Percentiles rank a stretch among this genome's conserved stretches.
Conservation (phyloP, 495 filamentous ascomycete species). For the Xylaria palmicola region DNA sequence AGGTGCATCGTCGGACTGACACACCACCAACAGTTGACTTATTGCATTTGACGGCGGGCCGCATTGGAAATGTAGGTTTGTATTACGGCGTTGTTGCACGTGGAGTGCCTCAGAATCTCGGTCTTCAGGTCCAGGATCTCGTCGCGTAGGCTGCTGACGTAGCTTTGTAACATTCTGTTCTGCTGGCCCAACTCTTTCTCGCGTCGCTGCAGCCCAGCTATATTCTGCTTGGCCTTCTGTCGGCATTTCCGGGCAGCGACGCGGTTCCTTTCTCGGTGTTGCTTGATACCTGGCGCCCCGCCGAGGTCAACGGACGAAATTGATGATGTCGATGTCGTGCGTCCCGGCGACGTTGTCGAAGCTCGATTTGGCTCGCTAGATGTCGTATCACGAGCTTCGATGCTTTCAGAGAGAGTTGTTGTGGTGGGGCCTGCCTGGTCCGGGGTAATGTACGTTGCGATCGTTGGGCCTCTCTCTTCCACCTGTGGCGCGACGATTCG, state of each 20-base stretch:
- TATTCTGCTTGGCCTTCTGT: constrained; percentile 64
- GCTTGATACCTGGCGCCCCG: not conserved
- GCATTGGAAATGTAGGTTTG: constrained; percentile 49
- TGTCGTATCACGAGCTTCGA: not conserved
- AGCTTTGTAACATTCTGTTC: constrained; percentile 21
- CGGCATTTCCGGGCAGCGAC: constrained; percentile 69
- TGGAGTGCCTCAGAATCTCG: constrained; percentile 52
- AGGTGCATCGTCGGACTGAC: not conserved
- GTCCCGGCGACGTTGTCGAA: not conserved
- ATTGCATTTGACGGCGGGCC: constrained; percentile 21
- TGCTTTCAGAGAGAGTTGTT: not conserved
- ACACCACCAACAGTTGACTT: not conserved
- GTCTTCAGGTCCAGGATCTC: constrained; percentile 55
- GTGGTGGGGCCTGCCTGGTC: not conserved
- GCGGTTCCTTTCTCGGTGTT: constrained; percentile 58
- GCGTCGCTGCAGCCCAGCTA: constrained; percentile 41
- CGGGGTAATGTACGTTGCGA: not conserved
- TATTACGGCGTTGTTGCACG: constrained; percentile 53
- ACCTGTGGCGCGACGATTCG: not conserved
- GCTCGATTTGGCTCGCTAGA: not conserved
- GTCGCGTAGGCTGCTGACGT: constrained; percentile 36
- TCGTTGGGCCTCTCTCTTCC: not conserved
- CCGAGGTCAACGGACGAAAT: not conserved
- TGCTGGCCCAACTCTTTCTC: constrained; percentile 27
- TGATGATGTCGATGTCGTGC: not conserved